Conservation (phyloP, 768 basidiomycete species). For the Daedalea quercina region DNA sequence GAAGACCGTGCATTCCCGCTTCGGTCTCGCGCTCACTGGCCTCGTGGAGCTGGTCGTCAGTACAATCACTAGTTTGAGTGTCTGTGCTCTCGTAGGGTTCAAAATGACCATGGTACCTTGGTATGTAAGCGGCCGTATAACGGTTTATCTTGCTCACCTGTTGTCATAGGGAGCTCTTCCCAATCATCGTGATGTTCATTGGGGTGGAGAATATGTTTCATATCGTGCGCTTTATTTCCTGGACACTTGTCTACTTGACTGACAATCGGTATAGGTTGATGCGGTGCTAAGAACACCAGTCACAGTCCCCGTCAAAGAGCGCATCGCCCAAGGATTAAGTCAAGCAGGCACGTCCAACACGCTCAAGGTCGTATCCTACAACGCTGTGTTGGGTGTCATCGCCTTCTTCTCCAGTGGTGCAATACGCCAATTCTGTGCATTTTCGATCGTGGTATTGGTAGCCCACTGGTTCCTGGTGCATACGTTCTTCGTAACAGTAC, state of each 20-base stretch:
- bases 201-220: slow-evolving; percentile 98
- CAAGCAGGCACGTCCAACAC: slow-evolving; percentile 89
- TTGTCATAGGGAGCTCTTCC: slow-evolving; percentile 67
- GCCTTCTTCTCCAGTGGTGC: slow-evolving; percentile 71
- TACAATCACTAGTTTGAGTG: slow-evolving; percentile 89
- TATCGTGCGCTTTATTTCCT: slow-evolving; percentile 46
- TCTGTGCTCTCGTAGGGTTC: slow-evolving; percentile 86
- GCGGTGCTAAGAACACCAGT: slow-evolving; percentile 81
- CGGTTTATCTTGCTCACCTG: background rate
- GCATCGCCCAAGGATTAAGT: slow-evolving; percentile 87
- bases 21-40: slow-evolving; percentile 91
- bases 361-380: slow-evolving; percentile 85
- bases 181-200: slow-evolving; percentile 90
- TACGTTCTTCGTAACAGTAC: slow-evolving; percentile 90
- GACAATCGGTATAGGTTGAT: slow-evolving; percentile 52
- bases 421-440: slow-evolving; percentile 88
- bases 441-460: slow-evolving; percentile 89
- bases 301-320: slow-evolving; percentile 83
- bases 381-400: slow-evolving; percentile 69
- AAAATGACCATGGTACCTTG: slow-evolving; percentile 87
- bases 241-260: slow-evolving; percentile 19
- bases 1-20: slow-evolving; percentile 81
- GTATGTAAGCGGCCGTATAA: slow-evolving; percentile 36
- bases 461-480: slow-evolving; percentile 98
- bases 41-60: slow-evolving; percentile 87